Base-by-base conservation (phyloP, 768 basidiomycete genomes). In the Hygrocybe punicea region DNA sequence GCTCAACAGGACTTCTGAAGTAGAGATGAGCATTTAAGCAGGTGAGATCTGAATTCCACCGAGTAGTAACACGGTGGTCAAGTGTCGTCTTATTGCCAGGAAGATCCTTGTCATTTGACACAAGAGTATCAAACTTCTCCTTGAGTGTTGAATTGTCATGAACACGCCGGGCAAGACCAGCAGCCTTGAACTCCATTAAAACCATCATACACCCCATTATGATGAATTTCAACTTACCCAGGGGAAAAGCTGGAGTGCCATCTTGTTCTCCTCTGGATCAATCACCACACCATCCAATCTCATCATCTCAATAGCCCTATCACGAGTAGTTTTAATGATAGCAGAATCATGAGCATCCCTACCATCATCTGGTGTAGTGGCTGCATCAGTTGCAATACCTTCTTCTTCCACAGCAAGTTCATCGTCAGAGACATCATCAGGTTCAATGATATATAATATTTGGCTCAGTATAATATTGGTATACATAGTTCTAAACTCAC, bases 11-110 rank as follows among this genome's bases (percentile, higher is more conserved):
- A 21, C 40, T 37, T 40, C 63, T 51, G 40, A 72, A 70, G 40
- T 63, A 54, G 5, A 69, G 37, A 56, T 71, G 69, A 13, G 68
- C 58, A 7, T 25, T 23, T 4, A 73, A 57, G 53, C 68, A 73
- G n/a, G 34, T 63, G 19, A 16, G 14, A 5, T 40, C 39, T 16
- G 39, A 40, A 40, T 40, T 40, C 39, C 39, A 40, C 16, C 39
- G 11, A 40, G 39, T 40, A 16, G 39, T 14, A 16, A 40, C 39
- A 40, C 39, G 39, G 14, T 61, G 53, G 50, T 56, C 55, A 29
- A 73, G 67, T 2, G 61, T 46, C 3, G 24, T 21, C 55, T 66
- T 57, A 10, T 62, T 53, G 13, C 53, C 58, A 2, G 54, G 13
- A 7, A 53, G 51, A 3, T 60, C 53, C 36, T 47, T 34, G 49